Evolutionary conservation across 768 basidiomycete genomes (phyloP), one percentile per base, ranked within the genome.

Genomic region (Daedaleopsis sinensis): DNA sequence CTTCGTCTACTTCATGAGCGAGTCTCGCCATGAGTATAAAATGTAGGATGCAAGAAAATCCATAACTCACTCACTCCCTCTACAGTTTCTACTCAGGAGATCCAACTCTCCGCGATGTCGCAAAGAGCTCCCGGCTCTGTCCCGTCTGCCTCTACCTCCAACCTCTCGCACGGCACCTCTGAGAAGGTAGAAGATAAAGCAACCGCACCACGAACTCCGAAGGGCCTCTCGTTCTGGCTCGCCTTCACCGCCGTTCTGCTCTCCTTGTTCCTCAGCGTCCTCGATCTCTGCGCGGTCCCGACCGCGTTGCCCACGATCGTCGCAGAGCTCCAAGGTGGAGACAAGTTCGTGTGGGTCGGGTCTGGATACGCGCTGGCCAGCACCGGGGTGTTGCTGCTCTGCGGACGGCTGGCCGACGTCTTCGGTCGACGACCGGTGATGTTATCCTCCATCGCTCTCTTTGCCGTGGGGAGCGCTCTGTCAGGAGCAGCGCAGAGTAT

Each of bases 291-390:
- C 8, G 71, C 73, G 38, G 72, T 79, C 16, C 70, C 76, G 9
- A 81, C 77, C 0, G 80, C 79, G 5, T 73, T 79, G 1, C 80
- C 80, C 0, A 78, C 77, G 8, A 82, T 82, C 39, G 71, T 75
- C 8, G 60, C 72, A 36, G 72, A 74, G 9, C 69, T 83, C 3
- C 53, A 77, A 18, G 76, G 75, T 10, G 66, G 66, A 0, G 66
- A 66, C 42, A 68, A 79, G 27, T 82, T 79, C 55, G 63, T 76
- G 1, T 84, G 83, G 83, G 72, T 83, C 19, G 80, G 76, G 1
- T 68, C 74, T 2, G 77, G 80, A 3, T 85, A 80, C 59, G 71
- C 77, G 0, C 68, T 84, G 5, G 65, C 79, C 1, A 72, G 74
- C 0, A 77, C 81, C 4, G 77, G 79, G 0, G 64, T 79, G 48